These are phyloP conservation scores for Zoysia japonica DNA, from an alignment of 176 grass and related monocot species.

Conservation along the genomic window DNA sequence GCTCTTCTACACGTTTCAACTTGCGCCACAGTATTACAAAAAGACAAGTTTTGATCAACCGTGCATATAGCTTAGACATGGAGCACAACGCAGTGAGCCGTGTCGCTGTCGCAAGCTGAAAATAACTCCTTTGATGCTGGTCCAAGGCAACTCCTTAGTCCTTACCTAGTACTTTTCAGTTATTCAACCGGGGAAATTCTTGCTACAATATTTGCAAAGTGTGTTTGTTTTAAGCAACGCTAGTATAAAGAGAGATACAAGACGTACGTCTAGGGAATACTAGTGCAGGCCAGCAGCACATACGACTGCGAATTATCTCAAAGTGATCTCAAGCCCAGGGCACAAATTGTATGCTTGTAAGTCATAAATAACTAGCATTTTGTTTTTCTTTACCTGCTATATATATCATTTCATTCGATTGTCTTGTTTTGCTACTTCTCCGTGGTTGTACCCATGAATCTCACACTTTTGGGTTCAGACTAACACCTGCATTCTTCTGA, in stretches of 20 bases:
- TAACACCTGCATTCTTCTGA: background rate
- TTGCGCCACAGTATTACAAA: too few species aligned
- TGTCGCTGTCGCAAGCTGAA: too few species aligned
- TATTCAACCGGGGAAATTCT: too few species aligned
- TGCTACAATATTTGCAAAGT: background rate
- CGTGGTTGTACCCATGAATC: background rate
- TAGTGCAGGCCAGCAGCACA: background rate
- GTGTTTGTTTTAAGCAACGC: background rate
- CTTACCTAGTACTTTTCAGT: too few species aligned
- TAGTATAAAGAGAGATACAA: background rate
- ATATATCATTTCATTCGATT: background rate
- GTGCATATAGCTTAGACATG: too few species aligned
- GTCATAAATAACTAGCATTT: background rate
- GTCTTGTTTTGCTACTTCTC: background rate
- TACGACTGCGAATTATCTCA: background rate
- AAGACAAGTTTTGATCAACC: too few species aligned
- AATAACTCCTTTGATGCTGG: too few species aligned
- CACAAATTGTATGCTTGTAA: background rate
- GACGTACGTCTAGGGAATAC: background rate
- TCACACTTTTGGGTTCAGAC: background rate
- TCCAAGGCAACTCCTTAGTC: too few species aligned
- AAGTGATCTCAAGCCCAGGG: background rate
- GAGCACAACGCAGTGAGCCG: too few species aligned
- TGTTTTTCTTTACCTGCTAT: background rate
- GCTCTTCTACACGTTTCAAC: too few species aligned